Evolutionary conservation across 2,329 filamentous ascomycete species (phyloP), one percentile per base, ranked within the genome.

Genomic region (Ceratocystis eucalypticola): DNA sequence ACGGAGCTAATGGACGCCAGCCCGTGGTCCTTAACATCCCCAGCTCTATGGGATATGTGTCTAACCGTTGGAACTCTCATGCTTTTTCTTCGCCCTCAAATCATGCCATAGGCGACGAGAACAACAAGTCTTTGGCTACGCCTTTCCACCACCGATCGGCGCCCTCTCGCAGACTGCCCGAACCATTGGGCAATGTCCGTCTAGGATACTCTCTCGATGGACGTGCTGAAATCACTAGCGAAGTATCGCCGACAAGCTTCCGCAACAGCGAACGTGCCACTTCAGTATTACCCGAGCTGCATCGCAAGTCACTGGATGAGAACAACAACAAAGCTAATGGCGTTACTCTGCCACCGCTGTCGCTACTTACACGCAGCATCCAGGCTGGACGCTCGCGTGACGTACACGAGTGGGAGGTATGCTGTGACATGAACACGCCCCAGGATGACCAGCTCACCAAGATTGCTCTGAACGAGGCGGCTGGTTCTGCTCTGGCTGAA

Each of bases 351-450:
- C 80, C 81, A 28, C 80, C 82, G 62, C 81, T 83, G 67, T 81
- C 81, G 3, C 73, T 84, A 50, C 73, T 65, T 7, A 82, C 81
- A 8, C 77, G 75, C 71, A 74, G 77, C n/a, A 75, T 84, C 15
- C 83, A 63, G 20, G 64, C 82, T 22, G 89, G 89, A 65, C 84
- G 93, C 66, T 96, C 92, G 67, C 86, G 90, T 65, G 89, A 96
- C 74, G 89, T 91, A 20, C 86, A 91, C 63, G 89, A 88, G 5
- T 96, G 93, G 93, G 90, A 96, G 72, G 91, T 91, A 67, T 92
- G 89, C 77, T 93, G 90, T 71, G 90, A 96, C 73, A 86, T 87
- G 6, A 89, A 94, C 70, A 78, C 83, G 64, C 86, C 88, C 55
- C 89, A 91, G 72, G 88, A 91, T 70, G 66, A 67, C 45, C 66